A percentile compares a stretch with the other conserved stretches of the same genome.
Evolutionary conservation across 768 basidiomycete species (phyloP).

Genomic region (Hericium rajendrae): DNA sequence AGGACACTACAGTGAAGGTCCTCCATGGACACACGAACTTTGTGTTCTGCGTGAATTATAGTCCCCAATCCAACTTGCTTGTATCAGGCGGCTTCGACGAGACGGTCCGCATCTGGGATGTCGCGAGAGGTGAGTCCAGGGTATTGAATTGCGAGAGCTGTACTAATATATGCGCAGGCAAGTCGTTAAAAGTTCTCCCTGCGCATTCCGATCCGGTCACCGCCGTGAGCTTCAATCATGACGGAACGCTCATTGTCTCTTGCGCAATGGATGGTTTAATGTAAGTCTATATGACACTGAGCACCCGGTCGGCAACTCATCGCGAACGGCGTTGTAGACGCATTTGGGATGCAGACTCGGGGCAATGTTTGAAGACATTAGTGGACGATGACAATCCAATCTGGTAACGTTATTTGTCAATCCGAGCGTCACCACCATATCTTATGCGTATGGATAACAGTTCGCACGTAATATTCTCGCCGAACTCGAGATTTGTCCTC

Average conservation of each 20-base stretch:
- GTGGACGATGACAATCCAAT: conserved; percentile 96
- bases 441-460: conserved; percentile 26
- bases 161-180: conserved; percentile 37
- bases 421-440: no score
- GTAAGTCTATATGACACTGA: conserved; percentile 35
- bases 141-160: not conserved
- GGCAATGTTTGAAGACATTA: conserved; percentile 94
- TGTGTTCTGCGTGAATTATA: conserved; percentile 90
- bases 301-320: no score
- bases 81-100: conserved; percentile 96
- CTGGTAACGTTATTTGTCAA: conserved; percentile 40
- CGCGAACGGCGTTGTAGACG: conserved; percentile 43
- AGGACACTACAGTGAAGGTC: conserved; percentile 54
- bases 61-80: conserved; percentile 80
- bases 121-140: conserved; percentile 58
- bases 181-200: conserved; percentile 77
- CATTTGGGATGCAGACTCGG: conserved; percentile 95
- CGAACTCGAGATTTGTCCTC: conserved; percentile 84
- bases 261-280: conserved; percentile 96
- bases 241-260: conserved; percentile 90
- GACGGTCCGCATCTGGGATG: conserved; percentile 95
- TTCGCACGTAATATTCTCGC: conserved; percentile 85
- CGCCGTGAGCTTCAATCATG: conserved; percentile 86
- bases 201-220: conserved; percentile 98
- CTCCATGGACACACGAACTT: conserved; percentile 87